Evolutionary conservation across 2,329 filamentous ascomycete species (phyloP).

Genomic region (Cyphellophora europaea): DNA sequence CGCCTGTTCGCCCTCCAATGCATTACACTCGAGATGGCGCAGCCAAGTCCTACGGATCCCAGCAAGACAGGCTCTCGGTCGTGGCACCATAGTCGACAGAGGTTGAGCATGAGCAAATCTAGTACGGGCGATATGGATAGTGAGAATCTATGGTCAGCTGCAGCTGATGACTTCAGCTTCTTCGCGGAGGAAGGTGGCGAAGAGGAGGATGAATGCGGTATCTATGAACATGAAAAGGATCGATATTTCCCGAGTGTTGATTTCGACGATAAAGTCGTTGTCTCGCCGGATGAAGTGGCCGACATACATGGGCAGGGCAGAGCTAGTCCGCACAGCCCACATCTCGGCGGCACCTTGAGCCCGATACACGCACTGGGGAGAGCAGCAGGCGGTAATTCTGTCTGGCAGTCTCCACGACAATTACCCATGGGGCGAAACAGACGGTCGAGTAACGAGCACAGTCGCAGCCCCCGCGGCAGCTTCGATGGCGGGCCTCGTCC

Average conservation of each 20-base stretch:
- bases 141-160: constrained; percentile 51
- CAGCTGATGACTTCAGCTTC: constrained; percentile 51
- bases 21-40: constrained; percentile 47
- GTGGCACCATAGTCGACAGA: not conserved
- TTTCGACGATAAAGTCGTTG: constrained; percentile 35
- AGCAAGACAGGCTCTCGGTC: not conserved
- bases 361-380: constrained; percentile 1
- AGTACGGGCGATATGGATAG: constrained; percentile 51
- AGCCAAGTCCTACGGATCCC: constrained; percentile 16
- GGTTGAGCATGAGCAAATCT: constrained; percentile 39
- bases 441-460: constrained; percentile 13
- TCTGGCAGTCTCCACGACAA: constrained; percentile 13
- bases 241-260: constrained; percentile 34
- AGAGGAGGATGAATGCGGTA: constrained; percentile 36
- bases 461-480: constrained; percentile 2
- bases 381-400: constrained; percentile 1
- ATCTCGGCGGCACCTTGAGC: constrained; percentile 7
- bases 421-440: constrained; percentile 17
- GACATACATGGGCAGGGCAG: constrained; percentile 6
- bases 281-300: constrained; percentile 22
- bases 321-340: constrained; percentile 9
- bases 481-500: constrained; percentile 1
- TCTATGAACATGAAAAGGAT: constrained; percentile 35
- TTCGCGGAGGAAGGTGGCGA: constrained; percentile 41
- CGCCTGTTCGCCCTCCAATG: constrained; percentile 45